Evolutionary conservation across 495 filamentous ascomycete species (phyloP), one percentile per base, ranked within the genome.

Genomic region (Daldinia decipiens): DNA sequence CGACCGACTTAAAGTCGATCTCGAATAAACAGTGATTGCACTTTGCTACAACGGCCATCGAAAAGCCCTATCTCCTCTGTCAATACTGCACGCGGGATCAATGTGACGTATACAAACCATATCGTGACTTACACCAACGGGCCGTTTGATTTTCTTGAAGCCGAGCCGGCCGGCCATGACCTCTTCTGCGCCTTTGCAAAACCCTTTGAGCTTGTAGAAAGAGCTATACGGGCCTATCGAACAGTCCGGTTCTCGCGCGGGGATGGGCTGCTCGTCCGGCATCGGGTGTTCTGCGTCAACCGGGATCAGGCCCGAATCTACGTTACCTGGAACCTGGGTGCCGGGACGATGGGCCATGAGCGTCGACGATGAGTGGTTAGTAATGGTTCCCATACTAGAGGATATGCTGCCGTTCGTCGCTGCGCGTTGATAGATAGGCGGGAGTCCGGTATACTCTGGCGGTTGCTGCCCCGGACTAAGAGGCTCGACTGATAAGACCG

Each of bases 181-280:
- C 26, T 79, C 79, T 32, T 75, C 79, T 8, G 80, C 80, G 4
- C 81, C 81, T n/a, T 78, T 79, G 43, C 81, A 83, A 68, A 83
- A 81, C 15, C 79, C 79, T 40, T 83, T 83, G 13, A 76, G 50
- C 63, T 76, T 77, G 32, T 80, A 77, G 65, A 82, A 79, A 3
- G 81, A 82, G 51, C 78, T 79, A 9, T 50, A 52, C 11, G 74
- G 67, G 9, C 65, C 76, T 58, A 83, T 80, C 34, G 59, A 74
- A 58, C 76, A 78, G 53, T 78, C 79, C 5, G 72, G 53, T 57
- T 79, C 73, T 52, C 70, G 67, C 24, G 53, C 21, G 2, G 70
- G 65, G 1, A 66, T 53, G 5, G 53, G 45, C 24, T 53, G 59
- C 27, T 62, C 72, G 12, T 70, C 72, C 13, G 68, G 40, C 12